Conservation (phyloP, 176 grass and related monocot genomes). For the Alloteropsis semialata region DNA sequence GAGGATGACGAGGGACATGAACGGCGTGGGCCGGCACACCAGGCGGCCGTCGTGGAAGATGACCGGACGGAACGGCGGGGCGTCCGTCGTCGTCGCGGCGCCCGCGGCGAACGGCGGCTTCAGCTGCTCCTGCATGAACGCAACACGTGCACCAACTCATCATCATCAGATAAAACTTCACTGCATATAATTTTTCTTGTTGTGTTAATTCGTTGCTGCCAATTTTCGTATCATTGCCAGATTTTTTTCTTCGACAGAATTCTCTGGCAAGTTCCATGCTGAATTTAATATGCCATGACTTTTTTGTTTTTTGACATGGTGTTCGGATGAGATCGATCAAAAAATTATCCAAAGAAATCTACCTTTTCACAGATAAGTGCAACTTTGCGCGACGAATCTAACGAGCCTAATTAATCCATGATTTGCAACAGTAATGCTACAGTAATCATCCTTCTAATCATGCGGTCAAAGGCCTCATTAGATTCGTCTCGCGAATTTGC, state of each 20-base stretch:
- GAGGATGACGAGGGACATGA: constrained; percentile 68
- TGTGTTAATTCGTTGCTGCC: no score
- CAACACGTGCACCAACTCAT: neutral
- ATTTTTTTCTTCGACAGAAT: neutral
- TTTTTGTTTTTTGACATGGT: no score
- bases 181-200: no score
- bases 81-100: neutral
- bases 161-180: constrained; percentile 9
- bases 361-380: no score
- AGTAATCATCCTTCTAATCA: no score
- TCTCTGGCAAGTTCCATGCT: neutral
- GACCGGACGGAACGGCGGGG: constrained; percentile 51
- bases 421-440: no score
- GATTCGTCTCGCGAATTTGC: no score
- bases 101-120: constrained; percentile 40
- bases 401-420: no score
- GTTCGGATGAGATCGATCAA: no score
- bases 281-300: neutral
- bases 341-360: no score
- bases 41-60: constrained; percentile 94
- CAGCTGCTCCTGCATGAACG: constrained; percentile 50
- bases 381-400: no score
- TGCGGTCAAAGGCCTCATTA: no score
- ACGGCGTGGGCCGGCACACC: constrained; percentile 62
- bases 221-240: neutral